Evolutionary conservation across 2,329 filamentous ascomycete genomes (phyloP), one percentile per base, ranked within the genome.

Genomic region (Alternaria gaisen): DNA sequence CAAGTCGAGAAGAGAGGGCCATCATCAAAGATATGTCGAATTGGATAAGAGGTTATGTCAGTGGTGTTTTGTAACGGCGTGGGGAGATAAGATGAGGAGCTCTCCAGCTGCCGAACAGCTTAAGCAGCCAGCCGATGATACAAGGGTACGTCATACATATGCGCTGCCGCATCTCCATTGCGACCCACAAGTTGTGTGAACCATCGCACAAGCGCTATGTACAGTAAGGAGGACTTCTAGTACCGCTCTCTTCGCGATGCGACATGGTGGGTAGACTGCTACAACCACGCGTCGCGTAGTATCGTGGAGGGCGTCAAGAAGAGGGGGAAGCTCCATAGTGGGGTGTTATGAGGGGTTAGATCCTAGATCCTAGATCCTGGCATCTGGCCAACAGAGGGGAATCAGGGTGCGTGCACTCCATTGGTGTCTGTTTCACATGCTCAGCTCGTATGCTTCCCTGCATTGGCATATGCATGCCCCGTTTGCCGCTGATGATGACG

Each of bases 1-100:
- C 69, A 65, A 75, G 63, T 61, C 66, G 70, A 58, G 71, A 65
- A 43, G 67, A 38, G 28, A 66, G 60, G 60, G 71, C 57, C 74
- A 78, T 78, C 48, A 16, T 64, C 26, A 10, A 41, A n/a, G 43
- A 57, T 28, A 38, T 26, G 20, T 16, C 44, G 18, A 41, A 56
- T 69, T 66, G 70, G 69, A 69, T 41, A 40, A 64, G 55, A 20
- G 20, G 32, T 16, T 53, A 53, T 56, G 51, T 28, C 46, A 59
- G 43, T 55, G 40, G 36, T 38, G 42, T 32, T 52, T 58, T 61
- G 58, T 61, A 60, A 63, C 63, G 64, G 44, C 51, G 50, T 41
- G 52, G 43, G 41, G 48, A 66, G 65, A 65, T 67, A 66, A 71
- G 68, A 61, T 36, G 62, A 64, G 61, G 57, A 59, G 51, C 40